Evolutionary conservation across 2,329 filamentous ascomycete genomes (phyloP).

Genomic region (Apiospora kogelbergensis): DNA sequence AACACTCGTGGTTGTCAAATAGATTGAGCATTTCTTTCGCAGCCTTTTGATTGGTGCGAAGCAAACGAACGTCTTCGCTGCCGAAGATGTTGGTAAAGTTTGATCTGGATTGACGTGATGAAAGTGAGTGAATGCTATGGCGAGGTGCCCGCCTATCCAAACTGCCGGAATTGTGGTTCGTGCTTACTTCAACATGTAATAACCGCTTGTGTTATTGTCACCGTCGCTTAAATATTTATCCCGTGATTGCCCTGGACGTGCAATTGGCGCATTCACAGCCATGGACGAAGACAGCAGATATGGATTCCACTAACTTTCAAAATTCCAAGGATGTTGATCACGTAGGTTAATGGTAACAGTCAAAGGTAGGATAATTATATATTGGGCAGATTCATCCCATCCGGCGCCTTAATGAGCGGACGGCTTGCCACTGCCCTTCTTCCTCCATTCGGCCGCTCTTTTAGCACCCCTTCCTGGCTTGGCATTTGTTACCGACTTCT

Average conservation of each 20-base stretch:
- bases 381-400: not conserved
- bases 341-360: not conserved
- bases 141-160: not conserved
- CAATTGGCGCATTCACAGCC: no score
- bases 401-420: not conserved
- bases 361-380: not conserved
- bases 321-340: not conserved
- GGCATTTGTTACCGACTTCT: constrained; percentile 14
- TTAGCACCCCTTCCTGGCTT: constrained; percentile 31
- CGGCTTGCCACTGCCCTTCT: constrained; percentile 20
- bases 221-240: not conserved
- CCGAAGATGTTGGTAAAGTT: not conserved
- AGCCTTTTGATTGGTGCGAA: not conserved
- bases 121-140: not conserved
- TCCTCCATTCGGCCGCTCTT: constrained; percentile 33
- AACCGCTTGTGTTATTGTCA: not conserved
- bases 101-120: not conserved
- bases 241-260: no score
- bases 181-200: not conserved
- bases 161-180: not conserved
- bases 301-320: no score
- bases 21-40: not conserved
- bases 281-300: not conserved
- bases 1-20: not conserved
- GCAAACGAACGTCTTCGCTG: not conserved